Conservation (phyloP, 768 basidiomycete species). For the Trametes coccinea region DNA sequence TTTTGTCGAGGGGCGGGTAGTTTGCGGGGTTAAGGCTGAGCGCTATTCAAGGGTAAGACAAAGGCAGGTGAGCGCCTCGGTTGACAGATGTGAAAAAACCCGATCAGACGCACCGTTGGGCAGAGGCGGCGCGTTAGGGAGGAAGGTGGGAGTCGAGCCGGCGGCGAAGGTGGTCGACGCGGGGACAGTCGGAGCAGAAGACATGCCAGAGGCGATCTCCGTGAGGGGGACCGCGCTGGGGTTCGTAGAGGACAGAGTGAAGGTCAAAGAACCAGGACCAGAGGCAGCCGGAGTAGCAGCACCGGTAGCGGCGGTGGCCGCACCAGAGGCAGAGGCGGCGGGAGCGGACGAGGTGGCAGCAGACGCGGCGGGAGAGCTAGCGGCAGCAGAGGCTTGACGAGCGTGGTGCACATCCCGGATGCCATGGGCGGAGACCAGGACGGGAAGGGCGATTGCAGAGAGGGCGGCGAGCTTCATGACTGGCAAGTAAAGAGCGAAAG, state of each 20-base stretch:
- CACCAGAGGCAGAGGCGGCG: conserved; percentile 19
- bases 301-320: conserved; percentile 29
- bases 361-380: conserved; percentile 3
- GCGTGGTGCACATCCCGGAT: conserved; percentile 22
- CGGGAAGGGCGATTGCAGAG: conserved; percentile 36
- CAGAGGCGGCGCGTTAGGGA: conserved; percentile 60
- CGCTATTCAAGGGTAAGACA: conserved; percentile 32
- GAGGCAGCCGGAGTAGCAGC: conserved; percentile 7
- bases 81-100: not conserved
- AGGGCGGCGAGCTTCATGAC: conserved; percentile 37
- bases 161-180: conserved; percentile 37
- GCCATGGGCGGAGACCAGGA: conserved; percentile 43
- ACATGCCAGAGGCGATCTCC: conserved; percentile 28
- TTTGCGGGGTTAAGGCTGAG: conserved; percentile 47
- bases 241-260: conserved; percentile 33
- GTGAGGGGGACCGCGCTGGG: conserved; percentile 38
- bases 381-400: conserved; percentile 27
- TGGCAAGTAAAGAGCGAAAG: conserved; percentile 12
- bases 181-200: conserved; percentile 32
- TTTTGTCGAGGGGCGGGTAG: conserved; percentile 67
- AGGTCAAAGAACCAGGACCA: conserved; percentile 27
- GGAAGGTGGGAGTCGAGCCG: conserved; percentile 40
- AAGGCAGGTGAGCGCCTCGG: not conserved
- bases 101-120: conserved; percentile 45
- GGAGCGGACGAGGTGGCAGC: conserved; percentile 18